A percentile compares a stretch with the other conserved stretches of the same genome.
Evolutionary conservation across 2,329 filamentous ascomycete species (phyloP).

Genomic region (Penicillium hesseltinei): DNA sequence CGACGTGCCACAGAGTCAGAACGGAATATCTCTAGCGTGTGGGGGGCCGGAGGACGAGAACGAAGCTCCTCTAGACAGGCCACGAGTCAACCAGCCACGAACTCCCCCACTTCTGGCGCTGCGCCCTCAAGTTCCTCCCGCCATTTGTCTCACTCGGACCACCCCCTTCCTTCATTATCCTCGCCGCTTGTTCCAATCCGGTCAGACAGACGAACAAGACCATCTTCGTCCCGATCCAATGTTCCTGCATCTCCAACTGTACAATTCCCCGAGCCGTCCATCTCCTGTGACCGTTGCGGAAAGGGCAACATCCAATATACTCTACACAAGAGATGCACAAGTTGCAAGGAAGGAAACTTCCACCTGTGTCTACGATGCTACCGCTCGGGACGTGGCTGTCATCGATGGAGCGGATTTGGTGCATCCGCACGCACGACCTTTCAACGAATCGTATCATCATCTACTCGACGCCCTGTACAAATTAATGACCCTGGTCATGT

Average conservation of each 20-base stretch:
- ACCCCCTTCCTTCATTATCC: constrained; percentile 6
- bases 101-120: constrained; percentile 23
- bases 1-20: constrained; percentile 38
- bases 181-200: constrained; percentile 21
- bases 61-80: constrained; percentile 20
- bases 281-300: constrained; percentile 70
- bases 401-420: constrained; percentile 86
- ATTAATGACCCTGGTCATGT: constrained; percentile 49
- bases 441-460: constrained; percentile 50
- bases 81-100: constrained; percentile 24
- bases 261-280: constrained; percentile 66
- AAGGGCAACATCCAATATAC: constrained; percentile 76
- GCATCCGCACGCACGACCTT: constrained; percentile 67
- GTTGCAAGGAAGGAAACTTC: constrained; percentile 69
- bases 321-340: constrained; percentile 76
- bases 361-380: constrained; percentile 83
- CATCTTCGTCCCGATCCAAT: constrained; percentile 34
- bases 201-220: constrained; percentile 28
- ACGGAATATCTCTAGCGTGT: constrained; percentile 27
- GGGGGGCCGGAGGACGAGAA: constrained; percentile 25
- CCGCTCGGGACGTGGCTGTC: constrained; percentile 70
- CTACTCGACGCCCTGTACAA: constrained; percentile 19
- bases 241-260: constrained; percentile 22
- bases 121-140: constrained; percentile 8
- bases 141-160: constrained; percentile 8